Evolutionary conservation across 2,329 filamentous ascomycete species (phyloP).

Genomic region (Diplodia mutila): DNA sequence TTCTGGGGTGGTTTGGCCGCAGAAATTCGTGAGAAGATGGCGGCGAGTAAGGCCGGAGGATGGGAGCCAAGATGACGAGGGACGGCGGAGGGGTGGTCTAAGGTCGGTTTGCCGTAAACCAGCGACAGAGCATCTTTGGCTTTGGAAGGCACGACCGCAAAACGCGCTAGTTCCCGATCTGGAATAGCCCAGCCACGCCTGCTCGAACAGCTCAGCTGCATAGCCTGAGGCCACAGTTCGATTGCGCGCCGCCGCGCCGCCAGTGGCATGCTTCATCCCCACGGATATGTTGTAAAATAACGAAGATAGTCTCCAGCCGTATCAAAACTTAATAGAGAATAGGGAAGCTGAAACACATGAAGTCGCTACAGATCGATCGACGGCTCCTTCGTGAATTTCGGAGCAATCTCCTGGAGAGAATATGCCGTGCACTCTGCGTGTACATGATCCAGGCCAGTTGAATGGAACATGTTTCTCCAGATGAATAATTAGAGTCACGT

Average conservation of each 20-base stretch:
- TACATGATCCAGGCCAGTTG: background rate
- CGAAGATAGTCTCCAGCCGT: too few species aligned
- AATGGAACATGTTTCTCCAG: background rate
- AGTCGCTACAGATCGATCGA: background rate
- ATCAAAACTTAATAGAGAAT: background rate
- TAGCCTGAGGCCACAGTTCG: background rate
- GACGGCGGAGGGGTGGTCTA: constrained; percentile 21
- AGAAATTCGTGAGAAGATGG: constrained; percentile 16
- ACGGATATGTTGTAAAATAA: too few species aligned
- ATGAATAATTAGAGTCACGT: too few species aligned
- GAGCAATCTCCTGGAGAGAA: background rate
- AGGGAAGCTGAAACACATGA: background rate
- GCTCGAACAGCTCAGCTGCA: constrained; percentile 9
- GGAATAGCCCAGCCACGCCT: constrained; percentile 7
- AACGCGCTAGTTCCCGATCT: background rate
- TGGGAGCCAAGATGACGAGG: constrained; percentile 21
- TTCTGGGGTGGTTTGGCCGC: constrained; percentile 5
- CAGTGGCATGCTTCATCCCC: background rate
- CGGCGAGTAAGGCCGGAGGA: constrained; percentile 17
- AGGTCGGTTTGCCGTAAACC: constrained; percentile 19
- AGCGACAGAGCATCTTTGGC: constrained; percentile 4
- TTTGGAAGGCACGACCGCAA: constrained; percentile 5
- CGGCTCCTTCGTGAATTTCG: background rate
- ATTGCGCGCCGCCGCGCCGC: background rate
- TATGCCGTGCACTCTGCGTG: too few species aligned